These are phyloP conservation scores for Vigna nakashimae DNA, from an alignment of 306 rosid species.

Conservation along the genomic window DNA sequence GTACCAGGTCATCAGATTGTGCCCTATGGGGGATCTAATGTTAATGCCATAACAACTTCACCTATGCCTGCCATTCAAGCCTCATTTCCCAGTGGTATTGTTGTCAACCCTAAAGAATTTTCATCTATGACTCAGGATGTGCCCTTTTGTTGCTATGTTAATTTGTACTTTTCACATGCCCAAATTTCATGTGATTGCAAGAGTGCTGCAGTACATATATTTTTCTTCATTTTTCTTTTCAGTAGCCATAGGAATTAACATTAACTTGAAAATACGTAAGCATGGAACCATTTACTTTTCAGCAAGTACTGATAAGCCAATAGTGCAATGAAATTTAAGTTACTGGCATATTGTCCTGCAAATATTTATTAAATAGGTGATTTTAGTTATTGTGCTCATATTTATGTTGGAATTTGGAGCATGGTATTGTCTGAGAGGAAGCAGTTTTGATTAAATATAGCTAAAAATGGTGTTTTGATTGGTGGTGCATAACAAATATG, in stretches of 20 bases:
- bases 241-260: conserved; percentile 12
- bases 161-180: conserved; percentile 19
- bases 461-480: conserved; percentile 26
- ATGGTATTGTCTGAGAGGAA: conserved; percentile 6
- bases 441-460: conserved; percentile 10
- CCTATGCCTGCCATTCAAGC: conserved; percentile 82
- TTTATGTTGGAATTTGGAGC: conserved; percentile 4
- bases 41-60: conserved; percentile 77
- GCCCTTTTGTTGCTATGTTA: conserved; percentile 31
- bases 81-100: conserved; percentile 78
- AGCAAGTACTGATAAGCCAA: conserved; percentile 6
- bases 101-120: conserved; percentile 33
- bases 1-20: conserved; percentile 83
- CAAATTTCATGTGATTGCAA: neutral
- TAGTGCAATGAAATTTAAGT: conserved; percentile 4
- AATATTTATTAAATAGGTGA: neutral
- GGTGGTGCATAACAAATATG: neutral
- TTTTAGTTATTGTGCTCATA: conserved; percentile 6
- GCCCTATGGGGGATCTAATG: conserved; percentile 82
- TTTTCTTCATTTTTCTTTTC: conserved; percentile 10
- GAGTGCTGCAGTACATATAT: neutral
- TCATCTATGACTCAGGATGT: neutral
- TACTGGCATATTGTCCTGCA: conserved; percentile 17
- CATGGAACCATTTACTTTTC: neutral
- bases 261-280: neutral